Percentiles rank a stretch among this genome's conserved stretches.
Conservation (phyloP, 2,329 filamentous ascomycete species). For the Massarina eburnea region DNA sequence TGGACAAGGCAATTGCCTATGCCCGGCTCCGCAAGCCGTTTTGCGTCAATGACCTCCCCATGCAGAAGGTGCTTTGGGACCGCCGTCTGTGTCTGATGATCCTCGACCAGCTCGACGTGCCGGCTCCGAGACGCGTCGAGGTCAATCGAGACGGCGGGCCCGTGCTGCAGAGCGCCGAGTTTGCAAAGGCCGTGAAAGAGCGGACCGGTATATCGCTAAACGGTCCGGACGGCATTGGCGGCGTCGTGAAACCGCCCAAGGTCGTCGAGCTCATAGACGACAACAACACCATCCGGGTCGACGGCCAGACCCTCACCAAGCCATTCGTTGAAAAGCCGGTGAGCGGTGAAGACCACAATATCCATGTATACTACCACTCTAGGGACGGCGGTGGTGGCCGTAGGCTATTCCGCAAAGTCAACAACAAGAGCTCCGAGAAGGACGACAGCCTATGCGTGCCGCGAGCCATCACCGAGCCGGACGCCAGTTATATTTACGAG, state of each 20-base stretch:
- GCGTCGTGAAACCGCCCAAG: slow-evolving; percentile 58
- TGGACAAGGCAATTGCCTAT: slow-evolving; percentile 97
- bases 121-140: slow-evolving; percentile 84
- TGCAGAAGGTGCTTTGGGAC: slow-evolving; percentile 98
- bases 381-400: slow-evolving; percentile 85
- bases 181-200: slow-evolving; percentile 77
- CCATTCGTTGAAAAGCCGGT: slow-evolving; percentile 98
- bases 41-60: slow-evolving; percentile 94
- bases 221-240: slow-evolving; percentile 66
- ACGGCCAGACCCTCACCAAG: slow-evolving; percentile 79
- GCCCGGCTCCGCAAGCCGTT: slow-evolving; percentile 91
- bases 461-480: slow-evolving; percentile 76
- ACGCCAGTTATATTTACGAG: slow-evolving; percentile 91
- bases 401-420: slow-evolving; percentile 92
- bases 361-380: slow-evolving; percentile 94
- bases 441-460: slow-evolving; percentile 76
- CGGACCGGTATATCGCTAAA: slow-evolving; percentile 77
- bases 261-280: slow-evolving; percentile 87
- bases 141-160: slow-evolving; percentile 93
- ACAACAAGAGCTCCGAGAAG: slow-evolving; percentile 98
- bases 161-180: slow-evolving; percentile 72
- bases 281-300: slow-evolving; percentile 83
- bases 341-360: slow-evolving; percentile 98
- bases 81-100: slow-evolving; percentile 85
- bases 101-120: slow-evolving; percentile 84